phyloP scores from a whole-genome alignment of 306 rosid species.

The Ormosia semicastrata region DNA sequence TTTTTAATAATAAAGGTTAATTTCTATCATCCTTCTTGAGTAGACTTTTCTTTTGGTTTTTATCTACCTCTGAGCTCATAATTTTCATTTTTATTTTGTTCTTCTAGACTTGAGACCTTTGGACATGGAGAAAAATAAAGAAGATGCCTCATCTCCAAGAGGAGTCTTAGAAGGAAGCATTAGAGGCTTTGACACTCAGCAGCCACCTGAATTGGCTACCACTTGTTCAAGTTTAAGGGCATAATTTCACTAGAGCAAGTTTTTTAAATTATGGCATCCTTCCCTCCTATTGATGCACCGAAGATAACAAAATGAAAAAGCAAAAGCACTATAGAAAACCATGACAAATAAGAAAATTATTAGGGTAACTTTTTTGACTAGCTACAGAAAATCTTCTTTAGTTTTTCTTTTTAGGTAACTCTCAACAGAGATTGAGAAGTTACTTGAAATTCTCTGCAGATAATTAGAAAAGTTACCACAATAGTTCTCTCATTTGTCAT shows the following conservation, averaged over 20 bases:
- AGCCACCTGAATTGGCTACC: constrained; percentile 12
- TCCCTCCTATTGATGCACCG: constrained; percentile 49
- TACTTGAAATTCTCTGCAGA: too few species aligned
- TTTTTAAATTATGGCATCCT: constrained; percentile 55
- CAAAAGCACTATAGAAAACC: constrained; percentile 38
- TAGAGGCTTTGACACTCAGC: constrained; percentile 25
- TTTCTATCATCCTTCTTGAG: neutral
- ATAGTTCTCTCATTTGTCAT: too few species aligned
- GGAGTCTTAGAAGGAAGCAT: constrained; percentile 57
- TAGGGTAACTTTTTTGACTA: too few species aligned
- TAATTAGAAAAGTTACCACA: too few species aligned
- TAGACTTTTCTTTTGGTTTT: neutral
- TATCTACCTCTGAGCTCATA: neutral
- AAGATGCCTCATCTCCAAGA: constrained; percentile 53
- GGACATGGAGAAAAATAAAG: constrained; percentile 50
- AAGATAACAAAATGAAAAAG: constrained; percentile 33
- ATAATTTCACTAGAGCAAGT: constrained; percentile 44
- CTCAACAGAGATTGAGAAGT: too few species aligned
- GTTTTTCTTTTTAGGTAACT: too few species aligned
- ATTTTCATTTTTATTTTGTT: neutral
- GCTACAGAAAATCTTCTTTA: too few species aligned
- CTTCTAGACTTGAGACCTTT: constrained; percentile 47
- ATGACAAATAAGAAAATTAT: neutral
- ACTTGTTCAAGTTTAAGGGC: constrained; percentile 30
- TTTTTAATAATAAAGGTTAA: neutral